Evolutionary conservation across 2,329 filamentous ascomycete genomes (phyloP), one percentile per base, ranked within the genome.

Genomic region (Microcyclosporella mali): DNA sequence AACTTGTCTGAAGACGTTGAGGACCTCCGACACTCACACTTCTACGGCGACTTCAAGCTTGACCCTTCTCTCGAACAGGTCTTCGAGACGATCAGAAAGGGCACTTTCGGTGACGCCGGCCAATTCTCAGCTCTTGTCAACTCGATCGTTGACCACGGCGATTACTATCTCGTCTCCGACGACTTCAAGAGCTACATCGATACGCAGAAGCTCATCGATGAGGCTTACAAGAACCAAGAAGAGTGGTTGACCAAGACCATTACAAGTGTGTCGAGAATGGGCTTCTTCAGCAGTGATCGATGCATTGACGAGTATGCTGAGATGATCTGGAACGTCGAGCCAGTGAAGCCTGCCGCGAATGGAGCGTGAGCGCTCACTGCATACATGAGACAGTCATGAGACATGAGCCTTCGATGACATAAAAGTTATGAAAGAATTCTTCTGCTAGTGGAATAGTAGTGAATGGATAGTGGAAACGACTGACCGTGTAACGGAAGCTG

Each of bases 241-340:
- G 84, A 86, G 58, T 98, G 92, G 92, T 70, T 94, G 45, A 84
- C 80, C 50, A 95, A 95, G 77, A 84, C 78, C 51, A 97, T 98
- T 61, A 82, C 78, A 32, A 85, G 85, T 46, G 92, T 98, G 14
- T 77, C 88, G 6, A 76, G 89, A 31, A 98, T 98, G 92, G 58
- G 92, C 29, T 97, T 97, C 78, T 97, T 97, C 73, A 89, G 82
- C 56, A 90, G 85, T 51, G 90, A 97, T 66, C 79, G 90, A 30
- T 95, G 90, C 69, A 95, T 97, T 66, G 87, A 90, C 59, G 89
- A 95, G 74, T 98, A 98, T 69, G 92, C 92, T 0, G 90, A 98
- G 66, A 82, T 77, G 51, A 95, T 98, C 65, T 98, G 92, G 92
- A 97, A 97, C 61, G 74, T 95, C 30, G 90, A 97, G 72, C 89